Conservation (phyloP, 116 monocot genomes). For the Cymodocea nodosa region DNA sequence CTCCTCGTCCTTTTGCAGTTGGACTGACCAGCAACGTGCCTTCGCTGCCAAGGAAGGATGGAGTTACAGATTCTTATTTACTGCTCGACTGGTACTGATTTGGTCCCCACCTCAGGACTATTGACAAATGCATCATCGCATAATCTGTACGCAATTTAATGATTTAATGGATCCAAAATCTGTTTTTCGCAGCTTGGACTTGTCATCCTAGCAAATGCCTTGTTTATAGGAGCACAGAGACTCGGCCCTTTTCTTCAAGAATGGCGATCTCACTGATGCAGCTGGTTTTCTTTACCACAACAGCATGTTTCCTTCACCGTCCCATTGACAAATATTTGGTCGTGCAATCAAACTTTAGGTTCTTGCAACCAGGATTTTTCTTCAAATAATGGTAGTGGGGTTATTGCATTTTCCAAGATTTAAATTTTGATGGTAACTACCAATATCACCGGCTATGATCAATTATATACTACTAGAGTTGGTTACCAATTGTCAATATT, state of each 20-base stretch:
- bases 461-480: no score
- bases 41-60: conserved; percentile 80
- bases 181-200: conserved; percentile 42
- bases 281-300: no score
- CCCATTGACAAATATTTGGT: no score
- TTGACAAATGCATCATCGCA: background rate
- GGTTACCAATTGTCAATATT: no score
- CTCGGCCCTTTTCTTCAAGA: conserved; percentile 61
- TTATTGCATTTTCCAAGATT: no score
- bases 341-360: no score
- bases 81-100: conserved; percentile 64
- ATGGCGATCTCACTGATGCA: conserved; percentile 36
- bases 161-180: background rate
- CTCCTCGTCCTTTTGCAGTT: conserved; percentile 26
- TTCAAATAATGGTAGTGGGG: no score
- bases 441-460: no score
- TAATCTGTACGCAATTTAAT: background rate
- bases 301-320: background rate
- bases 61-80: conserved; percentile 73
- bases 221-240: conserved; percentile 67
- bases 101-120: background rate
- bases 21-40: conserved; percentile 89
- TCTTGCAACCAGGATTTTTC: no score
- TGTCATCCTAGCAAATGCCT: conserved; percentile 59
- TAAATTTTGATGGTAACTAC: no score